Evolutionary conservation across 805 yeast genomes (phyloP).

Genomic region (Pichia californica): DNA sequence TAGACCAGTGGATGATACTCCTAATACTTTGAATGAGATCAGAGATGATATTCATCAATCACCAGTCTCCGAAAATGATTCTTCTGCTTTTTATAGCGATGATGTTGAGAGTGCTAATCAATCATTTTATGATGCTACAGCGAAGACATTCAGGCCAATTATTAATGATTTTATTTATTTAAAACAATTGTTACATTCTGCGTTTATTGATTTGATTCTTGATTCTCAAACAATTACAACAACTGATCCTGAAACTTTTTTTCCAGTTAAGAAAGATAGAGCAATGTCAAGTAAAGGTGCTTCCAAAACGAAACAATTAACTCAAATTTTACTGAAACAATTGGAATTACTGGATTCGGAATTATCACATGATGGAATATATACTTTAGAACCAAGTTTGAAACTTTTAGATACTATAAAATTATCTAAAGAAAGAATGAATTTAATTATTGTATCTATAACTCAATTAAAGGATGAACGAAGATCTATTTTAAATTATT

Average conservation of each 20-base stretch:
- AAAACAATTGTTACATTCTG: constrained; percentile 67
- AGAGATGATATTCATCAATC: background rate
- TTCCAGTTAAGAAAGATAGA: constrained; percentile 32
- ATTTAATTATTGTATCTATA: constrained; percentile 35
- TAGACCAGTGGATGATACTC: too few relatives aligned
- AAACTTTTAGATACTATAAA: constrained; percentile 34
- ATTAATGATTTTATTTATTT: constrained; percentile 66
- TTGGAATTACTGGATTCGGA: constrained; percentile 33
- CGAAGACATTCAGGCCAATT: constrained; percentile 35
- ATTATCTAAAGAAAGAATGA: constrained; percentile 32
- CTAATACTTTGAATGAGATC: background rate
- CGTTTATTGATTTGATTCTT: constrained; percentile 51
- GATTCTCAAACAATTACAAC: constrained; percentile 64
- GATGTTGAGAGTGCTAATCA: constrained; percentile 14
- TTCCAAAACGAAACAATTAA: constrained; percentile 35
- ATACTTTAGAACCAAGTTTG: constrained; percentile 22
- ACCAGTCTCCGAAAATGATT: constrained; percentile 8
- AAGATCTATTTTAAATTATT: constrained; percentile 62
- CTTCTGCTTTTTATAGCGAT: constrained; percentile 7
- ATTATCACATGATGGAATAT: constrained; percentile 32
- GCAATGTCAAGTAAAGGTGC: background rate
- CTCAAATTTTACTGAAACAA: constrained; percentile 40
- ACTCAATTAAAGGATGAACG: constrained; percentile 63
- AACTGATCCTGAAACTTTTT: constrained; percentile 70
- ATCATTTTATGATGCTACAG: constrained; percentile 29